Conservation (phyloP, 768 basidiomycete genomes). For the Jaapia argillacea region DNA sequence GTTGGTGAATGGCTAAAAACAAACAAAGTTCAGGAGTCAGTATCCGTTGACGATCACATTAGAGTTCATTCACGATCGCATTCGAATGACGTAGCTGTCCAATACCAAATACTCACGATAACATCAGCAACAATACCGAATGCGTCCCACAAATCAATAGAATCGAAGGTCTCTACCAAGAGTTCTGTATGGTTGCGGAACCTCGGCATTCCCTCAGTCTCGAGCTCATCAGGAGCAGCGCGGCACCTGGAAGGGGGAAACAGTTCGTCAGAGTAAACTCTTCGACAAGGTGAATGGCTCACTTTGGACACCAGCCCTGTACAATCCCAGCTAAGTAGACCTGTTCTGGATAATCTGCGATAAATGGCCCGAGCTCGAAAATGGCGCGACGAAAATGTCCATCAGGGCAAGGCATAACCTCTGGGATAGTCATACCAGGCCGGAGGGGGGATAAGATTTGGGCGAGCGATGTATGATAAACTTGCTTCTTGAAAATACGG, state of each 20-base stretch:
- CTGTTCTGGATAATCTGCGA: constrained; percentile 15
- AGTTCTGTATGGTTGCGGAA: constrained; percentile 12
- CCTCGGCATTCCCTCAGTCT: constrained; percentile 12
- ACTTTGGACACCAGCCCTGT: constrained; percentile 10
- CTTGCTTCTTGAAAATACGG: constrained; percentile 10
- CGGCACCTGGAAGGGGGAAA: not conserved
- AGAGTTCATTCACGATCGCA: too few relatives aligned
- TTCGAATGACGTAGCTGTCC: not conserved
- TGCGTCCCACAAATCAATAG: constrained; percentile 17
- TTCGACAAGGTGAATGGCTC: too few relatives aligned
- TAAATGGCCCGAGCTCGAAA: constrained; percentile 13
- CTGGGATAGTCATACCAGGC: constrained; percentile 10
- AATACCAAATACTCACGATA: constrained; percentile 16
- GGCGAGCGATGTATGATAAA: constrained; percentile 12
- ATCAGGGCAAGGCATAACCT: constrained; percentile 10
- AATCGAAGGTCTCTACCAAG: constrained; percentile 12
- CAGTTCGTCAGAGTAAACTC: too few relatives aligned
- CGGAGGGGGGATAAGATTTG: constrained; percentile 9
- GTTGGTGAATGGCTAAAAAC: constrained; percentile 27
- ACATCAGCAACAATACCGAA: constrained; percentile 24
- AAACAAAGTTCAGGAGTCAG: too few relatives aligned
- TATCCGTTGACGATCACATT: too few relatives aligned
- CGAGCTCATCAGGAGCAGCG: constrained; percentile 13
- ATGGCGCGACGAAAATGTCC: constrained; percentile 10
- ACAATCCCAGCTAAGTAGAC: constrained; percentile 9